Base-by-base conservation (phyloP, 495 filamentous ascomycete genomes). In the Terfezia claveryi region DNA sequence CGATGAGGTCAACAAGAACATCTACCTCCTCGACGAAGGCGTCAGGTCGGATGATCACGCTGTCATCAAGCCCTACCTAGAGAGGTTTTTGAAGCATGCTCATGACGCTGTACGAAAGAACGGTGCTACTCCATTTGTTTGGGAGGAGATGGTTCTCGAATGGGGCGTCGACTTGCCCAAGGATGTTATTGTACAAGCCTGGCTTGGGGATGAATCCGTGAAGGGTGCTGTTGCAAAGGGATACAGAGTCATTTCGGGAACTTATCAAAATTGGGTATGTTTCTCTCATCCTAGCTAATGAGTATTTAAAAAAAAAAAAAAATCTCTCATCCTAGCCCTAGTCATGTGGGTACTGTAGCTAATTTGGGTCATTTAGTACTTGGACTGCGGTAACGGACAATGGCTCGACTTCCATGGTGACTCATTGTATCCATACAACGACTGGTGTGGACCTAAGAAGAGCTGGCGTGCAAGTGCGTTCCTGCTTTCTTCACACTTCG, bases 101-200 rank as follows among this genome's bases (percentile, higher is more conserved):
- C 83, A 86, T 59, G 66, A 61, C 38, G 71, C 76, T 16, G 71
- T 87, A 9, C 64, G 73, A 23, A 67, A 68, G 17, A 69, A 72
- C 0, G 79, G 79, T 12, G 66, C 87, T 60, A 74, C 73, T 10
- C 83, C 83, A 2, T 69, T 89, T 12, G 77, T 82, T 7, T 91
- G 85, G 85, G 85, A 91, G 67, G 85, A 91, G 64, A 84, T 85
- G 71, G 73, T 83, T 2, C 69, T 85, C 10, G 70, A 75, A 23
- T 89, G 82, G 77, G 83, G 86, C 65, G 61, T 89, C 23, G 81
- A 73, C 0, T 68, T 89, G 8, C 73, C 75, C 0, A 61, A 70
- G 23, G 75, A 81, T 52, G 72, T 76, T 14, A 72, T 91, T 37
- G 75, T 88, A 7, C 85, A 91, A 65, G 74, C 78, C 8, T 91